These are phyloP conservation scores for Recurvomyces mirabilis DNA, from an alignment of 495 filamentous ascomycete genomes.

Conservation along the genomic window DNA sequence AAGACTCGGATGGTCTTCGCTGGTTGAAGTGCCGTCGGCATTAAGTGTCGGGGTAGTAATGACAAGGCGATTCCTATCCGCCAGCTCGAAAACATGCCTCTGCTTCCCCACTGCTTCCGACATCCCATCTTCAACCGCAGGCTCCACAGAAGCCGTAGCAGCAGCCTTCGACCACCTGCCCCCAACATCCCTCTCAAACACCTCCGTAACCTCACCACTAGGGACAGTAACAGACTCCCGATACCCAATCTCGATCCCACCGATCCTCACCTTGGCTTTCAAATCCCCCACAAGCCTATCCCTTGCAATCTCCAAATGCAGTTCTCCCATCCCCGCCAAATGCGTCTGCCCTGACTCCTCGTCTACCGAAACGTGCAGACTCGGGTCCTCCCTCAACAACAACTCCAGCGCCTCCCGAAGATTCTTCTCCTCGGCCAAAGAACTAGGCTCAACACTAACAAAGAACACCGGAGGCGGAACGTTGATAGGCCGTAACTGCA, in stretches of 20 bases:
- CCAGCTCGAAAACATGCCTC: conserved; percentile 31
- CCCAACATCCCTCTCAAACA: conserved; percentile 68
- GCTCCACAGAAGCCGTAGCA: conserved; percentile 57
- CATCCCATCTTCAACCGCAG: conserved; percentile 34
- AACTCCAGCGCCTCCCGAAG: conserved; percentile 64
- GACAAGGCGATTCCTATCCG: conserved; percentile 27
- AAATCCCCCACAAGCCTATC: conserved; percentile 81
- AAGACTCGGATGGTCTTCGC: conserved; percentile 28
- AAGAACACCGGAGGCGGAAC: conserved; percentile 95
- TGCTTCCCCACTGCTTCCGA: conserved; percentile 45
- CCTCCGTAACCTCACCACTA: conserved; percentile 42
- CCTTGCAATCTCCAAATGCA: conserved; percentile 92
- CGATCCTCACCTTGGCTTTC: conserved; percentile 80
- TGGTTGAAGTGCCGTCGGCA: conserved; percentile 14
- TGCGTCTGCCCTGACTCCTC: conserved; percentile 89
- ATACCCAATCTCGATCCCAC: conserved; percentile 92
- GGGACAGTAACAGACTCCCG: conserved; percentile 58
- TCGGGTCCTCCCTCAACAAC: conserved; percentile 85
- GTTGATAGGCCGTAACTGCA: conserved; percentile 80
- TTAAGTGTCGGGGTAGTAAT: conserved; percentile 33
- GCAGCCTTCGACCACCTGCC: conserved; percentile 68
- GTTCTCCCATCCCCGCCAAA: conserved; percentile 89
- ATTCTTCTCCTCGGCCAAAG: conserved; percentile 62
- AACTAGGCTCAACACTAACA: conserved; percentile 78
- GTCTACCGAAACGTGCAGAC: conserved; percentile 71